A percentile compares a stretch with the other conserved stretches of the same genome.
Evolutionary conservation across 192 early-diverging fungal genomes (phyloP).

Genomic region (Coemansia biformis): DNA sequence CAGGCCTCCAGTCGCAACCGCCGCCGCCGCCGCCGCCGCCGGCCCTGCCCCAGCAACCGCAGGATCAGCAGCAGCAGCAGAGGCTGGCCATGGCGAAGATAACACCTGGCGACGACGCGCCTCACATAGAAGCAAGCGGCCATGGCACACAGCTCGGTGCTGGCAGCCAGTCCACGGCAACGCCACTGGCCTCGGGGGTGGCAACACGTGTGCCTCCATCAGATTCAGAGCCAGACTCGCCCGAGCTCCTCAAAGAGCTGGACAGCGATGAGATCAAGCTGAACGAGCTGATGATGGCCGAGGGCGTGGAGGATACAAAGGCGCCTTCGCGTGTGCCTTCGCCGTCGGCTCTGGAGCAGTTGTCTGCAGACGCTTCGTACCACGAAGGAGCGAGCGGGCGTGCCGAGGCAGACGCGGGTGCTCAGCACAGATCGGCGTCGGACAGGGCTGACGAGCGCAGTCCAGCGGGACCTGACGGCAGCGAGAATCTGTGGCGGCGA

Average conservation of each 20-base stretch:
- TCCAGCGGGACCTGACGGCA: conserved; percentile 10
- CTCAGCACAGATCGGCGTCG: conserved; percentile 6
- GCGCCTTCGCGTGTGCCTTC: background rate
- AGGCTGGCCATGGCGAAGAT: too few species aligned
- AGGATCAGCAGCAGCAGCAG: conserved; percentile 1
- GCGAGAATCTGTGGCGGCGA: conserved; percentile 38
- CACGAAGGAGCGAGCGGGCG: too few species aligned
- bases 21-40: background rate
- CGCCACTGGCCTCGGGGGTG: background rate
- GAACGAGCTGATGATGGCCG: conserved; percentile 44
- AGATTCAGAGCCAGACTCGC: conserved; percentile 6
- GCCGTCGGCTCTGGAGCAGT: too few species aligned
- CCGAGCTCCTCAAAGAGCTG: conserved; percentile 20
- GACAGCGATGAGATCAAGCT: conserved; percentile 38
- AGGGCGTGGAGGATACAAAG: conserved; percentile 10
- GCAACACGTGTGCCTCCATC: background rate
- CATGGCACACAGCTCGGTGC: background rate
- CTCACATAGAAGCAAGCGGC: background rate
- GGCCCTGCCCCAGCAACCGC: too few species aligned
- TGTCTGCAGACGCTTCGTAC: too few species aligned
- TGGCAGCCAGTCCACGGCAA: background rate
- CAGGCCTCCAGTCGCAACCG: background rate
- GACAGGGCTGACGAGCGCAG: conserved; percentile 1
- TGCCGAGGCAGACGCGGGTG: too few species aligned
- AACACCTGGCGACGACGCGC: too few species aligned